Percentiles rank a stretch among this genome's conserved stretches.
These are phyloP conservation scores for Aspergillus tanneri DNA, from an alignment of 2,329 filamentous ascomycete genomes.

Conservation along the genomic window DNA sequence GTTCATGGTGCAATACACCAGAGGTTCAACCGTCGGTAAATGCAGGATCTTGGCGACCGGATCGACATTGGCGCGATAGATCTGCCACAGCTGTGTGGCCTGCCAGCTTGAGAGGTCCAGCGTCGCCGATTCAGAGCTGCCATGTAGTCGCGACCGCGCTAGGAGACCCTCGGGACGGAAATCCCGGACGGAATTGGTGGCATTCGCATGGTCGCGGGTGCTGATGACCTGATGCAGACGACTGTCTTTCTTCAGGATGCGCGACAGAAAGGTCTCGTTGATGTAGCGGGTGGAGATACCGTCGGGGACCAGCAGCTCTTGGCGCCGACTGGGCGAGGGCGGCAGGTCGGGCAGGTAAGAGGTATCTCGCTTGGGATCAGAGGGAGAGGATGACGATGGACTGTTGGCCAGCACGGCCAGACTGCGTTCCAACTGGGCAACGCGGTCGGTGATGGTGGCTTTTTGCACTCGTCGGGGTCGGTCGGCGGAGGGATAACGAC, in stretches of 20 bases:
- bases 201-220: not conserved
- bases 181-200: not conserved
- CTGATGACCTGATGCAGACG: slow-evolving; percentile 10
- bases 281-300: slow-evolving; percentile 17
- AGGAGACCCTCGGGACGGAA: not conserved
- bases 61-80: slow-evolving; percentile 22
- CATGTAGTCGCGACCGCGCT: not conserved
- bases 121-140: not conserved
- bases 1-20: slow-evolving; percentile 23
- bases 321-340: not conserved
- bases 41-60: slow-evolving; percentile 23
- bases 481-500: slow-evolving; percentile 15
- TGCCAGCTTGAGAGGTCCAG: slow-evolving; percentile 12
- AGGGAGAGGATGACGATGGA: not conserved
- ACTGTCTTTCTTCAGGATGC: slow-evolving; percentile 14
- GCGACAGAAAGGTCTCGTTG: slow-evolving; percentile 16
- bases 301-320: slow-evolving; percentile 11
- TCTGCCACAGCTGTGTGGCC: slow-evolving; percentile 20
- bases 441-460: slow-evolving; percentile 5
- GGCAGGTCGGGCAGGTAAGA: not conserved
- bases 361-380: not conserved
- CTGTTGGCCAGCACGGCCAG: not conserved
- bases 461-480: slow-evolving; percentile 14
- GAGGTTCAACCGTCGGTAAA: slow-evolving; percentile 19
- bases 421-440: slow-evolving; percentile 11